These are phyloP conservation scores for Amborella trichopoda DNA, from an alignment of 164 flowering plant species.

Conservation along the genomic window DNA sequence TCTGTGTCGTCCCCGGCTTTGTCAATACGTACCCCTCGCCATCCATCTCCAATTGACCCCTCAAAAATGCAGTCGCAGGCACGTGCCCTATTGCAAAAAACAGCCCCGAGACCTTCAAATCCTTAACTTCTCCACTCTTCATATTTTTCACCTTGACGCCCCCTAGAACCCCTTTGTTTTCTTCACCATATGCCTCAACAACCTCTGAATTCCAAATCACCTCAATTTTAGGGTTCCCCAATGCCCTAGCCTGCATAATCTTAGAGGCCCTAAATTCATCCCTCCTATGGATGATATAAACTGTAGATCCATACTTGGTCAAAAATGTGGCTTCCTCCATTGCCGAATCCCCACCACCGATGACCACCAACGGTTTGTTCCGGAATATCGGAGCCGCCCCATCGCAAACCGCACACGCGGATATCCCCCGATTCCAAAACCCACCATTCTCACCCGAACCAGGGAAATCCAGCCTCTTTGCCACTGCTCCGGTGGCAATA, in stretches of 20 bases:
- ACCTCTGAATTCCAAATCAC: conserved; percentile 79
- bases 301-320: conserved; percentile 80
- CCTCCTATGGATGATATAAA: conserved; percentile 71
- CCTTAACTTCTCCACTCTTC: conserved; percentile 48
- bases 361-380: conserved; percentile 74
- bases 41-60: conserved; percentile 72
- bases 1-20: conserved; percentile 68
- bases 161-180: conserved; percentile 27
- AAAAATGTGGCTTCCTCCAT: conserved; percentile 91
- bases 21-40: conserved; percentile 76
- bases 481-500: conserved; percentile 87
- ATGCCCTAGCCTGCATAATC: conserved; percentile 79
- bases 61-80: conserved; percentile 90
- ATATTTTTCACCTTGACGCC: conserved; percentile 77
- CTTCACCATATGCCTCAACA: conserved; percentile 62
- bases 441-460: conserved; percentile 53
- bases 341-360: conserved; percentile 97
- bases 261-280: conserved; percentile 77
- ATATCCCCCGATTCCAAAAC: conserved; percentile 92
- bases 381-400: conserved; percentile 86
- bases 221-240: conserved; percentile 72
- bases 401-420: conserved; percentile 77
- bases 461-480: conserved; percentile 46
- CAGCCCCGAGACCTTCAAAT: conserved; percentile 69
- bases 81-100: conserved; percentile 98